Conservation (phyloP, 495 filamentous ascomycete species). For the Sabuloglossum arenarium region DNA sequence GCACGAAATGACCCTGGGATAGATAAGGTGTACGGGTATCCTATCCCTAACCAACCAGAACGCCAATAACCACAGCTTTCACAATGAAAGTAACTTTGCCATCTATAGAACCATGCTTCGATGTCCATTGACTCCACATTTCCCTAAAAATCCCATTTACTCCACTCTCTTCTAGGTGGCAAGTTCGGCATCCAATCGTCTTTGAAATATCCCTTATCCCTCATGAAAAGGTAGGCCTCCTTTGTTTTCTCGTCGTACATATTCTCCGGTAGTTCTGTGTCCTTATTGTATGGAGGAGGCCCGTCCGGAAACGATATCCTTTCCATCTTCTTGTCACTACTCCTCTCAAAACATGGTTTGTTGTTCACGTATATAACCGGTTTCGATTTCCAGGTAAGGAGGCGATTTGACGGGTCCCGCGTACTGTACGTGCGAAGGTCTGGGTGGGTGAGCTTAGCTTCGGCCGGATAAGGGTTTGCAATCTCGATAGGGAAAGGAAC, state of each 20-base stretch:
- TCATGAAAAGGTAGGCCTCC: conserved; percentile 35
- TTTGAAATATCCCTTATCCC: conserved; percentile 38
- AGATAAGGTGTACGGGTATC: neutral
- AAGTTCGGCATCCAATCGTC: conserved; percentile 44
- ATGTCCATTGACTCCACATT: neutral
- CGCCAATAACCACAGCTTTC: neutral
- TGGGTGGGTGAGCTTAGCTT: conserved; percentile 2
- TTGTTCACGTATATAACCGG: conserved; percentile 30
- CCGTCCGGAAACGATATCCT: conserved; percentile 53
- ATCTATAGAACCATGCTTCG: neutral
- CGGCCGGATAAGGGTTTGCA: conserved; percentile 19
- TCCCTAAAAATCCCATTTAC: conserved; percentile 42
- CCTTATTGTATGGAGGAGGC: conserved; percentile 32
- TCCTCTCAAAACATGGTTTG: conserved; percentile 27
- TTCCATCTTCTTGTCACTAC: conserved; percentile 26
- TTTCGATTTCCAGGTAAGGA: conserved; percentile 32
- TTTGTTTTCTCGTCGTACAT: conserved; percentile 28
- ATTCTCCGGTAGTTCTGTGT: conserved; percentile 26
- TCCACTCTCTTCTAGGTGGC: conserved; percentile 53
- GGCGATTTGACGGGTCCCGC: conserved; percentile 18
- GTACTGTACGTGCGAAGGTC: conserved; percentile 19
- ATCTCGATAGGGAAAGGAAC: conserved; percentile 17
- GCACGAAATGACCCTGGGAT: too few species aligned
- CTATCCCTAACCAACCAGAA: neutral
- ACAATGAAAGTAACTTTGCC: neutral